A percentile compares a stretch with the other conserved stretches of the same genome.
Conservation (phyloP, 169 alveolate species). For the Plasmodium chabaudi region DNA sequence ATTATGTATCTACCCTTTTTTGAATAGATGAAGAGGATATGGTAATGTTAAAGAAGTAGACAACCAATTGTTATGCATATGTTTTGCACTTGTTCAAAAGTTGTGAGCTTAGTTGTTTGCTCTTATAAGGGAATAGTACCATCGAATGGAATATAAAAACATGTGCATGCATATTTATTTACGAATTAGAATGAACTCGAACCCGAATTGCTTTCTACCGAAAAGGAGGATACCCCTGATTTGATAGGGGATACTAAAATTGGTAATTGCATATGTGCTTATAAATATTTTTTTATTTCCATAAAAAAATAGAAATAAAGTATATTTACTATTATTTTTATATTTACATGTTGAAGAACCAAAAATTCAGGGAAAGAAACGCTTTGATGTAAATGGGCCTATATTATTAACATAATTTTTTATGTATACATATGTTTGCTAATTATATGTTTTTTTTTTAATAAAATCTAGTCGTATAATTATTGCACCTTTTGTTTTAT, state of each 20-base stretch:
- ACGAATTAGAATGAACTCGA: slow-evolving; percentile 13
- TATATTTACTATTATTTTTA: background rate
- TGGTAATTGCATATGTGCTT: slow-evolving; percentile 12
- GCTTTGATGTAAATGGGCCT: slow-evolving; percentile 62
- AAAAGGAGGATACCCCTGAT: background rate
- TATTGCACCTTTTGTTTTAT: background rate
- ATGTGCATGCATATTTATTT: slow-evolving; percentile 2
- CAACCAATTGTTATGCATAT: background rate
- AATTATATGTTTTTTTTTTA: background rate
- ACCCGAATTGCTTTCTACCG: background rate
- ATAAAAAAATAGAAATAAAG: background rate
- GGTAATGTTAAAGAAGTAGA: slow-evolving; percentile 7
- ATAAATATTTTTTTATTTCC: background rate
- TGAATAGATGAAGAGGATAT: slow-evolving; percentile 40
- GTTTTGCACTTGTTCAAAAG: background rate
- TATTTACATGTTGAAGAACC: slow-evolving; percentile 6
- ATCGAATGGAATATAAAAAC: background rate
- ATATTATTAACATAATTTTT: slow-evolving; percentile 29
- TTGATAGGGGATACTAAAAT: background rate
- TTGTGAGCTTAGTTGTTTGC: no score
- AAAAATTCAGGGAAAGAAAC: slow-evolving; percentile 1
- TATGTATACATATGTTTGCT: background rate
- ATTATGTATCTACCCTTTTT: no score
- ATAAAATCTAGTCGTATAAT: background rate
- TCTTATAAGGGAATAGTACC: no score